A percentile compares a stretch with the other conserved stretches of the same genome.
phyloP scores from a whole-genome alignment of 139 green algal genomes.

The Asterochloris sp. region DNA sequence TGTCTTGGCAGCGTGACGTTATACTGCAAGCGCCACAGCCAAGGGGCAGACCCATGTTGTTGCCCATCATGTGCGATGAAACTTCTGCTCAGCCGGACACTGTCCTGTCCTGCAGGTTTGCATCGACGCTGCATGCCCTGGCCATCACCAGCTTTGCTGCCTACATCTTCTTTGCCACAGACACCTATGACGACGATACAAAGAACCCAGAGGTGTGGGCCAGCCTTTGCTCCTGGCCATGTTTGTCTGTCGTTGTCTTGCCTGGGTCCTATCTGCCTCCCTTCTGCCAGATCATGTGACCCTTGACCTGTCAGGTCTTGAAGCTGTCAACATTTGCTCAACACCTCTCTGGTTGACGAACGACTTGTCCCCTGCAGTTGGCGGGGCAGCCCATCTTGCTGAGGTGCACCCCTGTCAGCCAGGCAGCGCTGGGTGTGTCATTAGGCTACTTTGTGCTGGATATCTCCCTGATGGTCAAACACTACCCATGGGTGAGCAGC shows the following conservation, averaged over 20 bases:
- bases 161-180: conserved; percentile 9
- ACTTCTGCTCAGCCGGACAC: no score
- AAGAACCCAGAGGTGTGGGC: not conserved
- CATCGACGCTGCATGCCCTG: conserved; percentile 18
- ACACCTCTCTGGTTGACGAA: not conserved
- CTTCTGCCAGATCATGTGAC: not conserved
- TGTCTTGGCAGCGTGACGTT: not conserved
- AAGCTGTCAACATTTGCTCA: not conserved
- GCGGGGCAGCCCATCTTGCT: not conserved
- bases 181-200: conserved; percentile 1
- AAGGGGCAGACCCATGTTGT: no score
- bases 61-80: not conserved
- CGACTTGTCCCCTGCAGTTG: not conserved
- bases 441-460: conserved; percentile 17
- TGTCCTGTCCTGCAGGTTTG: not conserved
- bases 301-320: not conserved
- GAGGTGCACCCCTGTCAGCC: not conserved
- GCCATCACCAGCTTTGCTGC: conserved; percentile 9
- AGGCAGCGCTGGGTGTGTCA: conserved; percentile 16
- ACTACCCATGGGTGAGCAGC: conserved; percentile 12
- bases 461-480: conserved; percentile 2
- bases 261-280: not conserved
- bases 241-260: not conserved
- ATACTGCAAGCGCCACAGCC: no score
- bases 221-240: not conserved